Conservation (phyloP, 129 eudicot species). For the Sambucus nigra region DNA sequence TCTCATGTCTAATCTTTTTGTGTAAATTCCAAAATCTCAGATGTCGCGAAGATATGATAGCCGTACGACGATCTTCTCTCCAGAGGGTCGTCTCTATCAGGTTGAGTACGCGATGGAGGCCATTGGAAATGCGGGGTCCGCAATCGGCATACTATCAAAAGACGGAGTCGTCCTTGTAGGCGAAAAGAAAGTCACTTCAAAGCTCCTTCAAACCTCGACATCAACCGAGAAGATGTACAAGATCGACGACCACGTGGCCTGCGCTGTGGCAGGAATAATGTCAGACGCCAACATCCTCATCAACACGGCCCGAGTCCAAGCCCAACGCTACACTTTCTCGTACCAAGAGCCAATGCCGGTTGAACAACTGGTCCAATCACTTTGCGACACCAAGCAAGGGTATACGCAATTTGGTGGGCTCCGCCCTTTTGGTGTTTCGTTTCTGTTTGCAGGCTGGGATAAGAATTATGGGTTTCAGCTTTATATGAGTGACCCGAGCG, state of each 20-base stretch:
- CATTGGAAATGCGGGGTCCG: constrained; percentile 18
- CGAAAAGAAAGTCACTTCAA: constrained; percentile 20
- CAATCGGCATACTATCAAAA: constrained; percentile 13
- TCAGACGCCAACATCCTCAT: constrained; percentile 22
- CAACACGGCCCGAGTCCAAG: constrained; percentile 21
- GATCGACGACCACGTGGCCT: constrained; percentile 19
- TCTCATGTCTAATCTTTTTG: too few relatives aligned
- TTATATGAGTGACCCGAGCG: constrained; percentile 25
- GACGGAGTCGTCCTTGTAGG: constrained; percentile 19
- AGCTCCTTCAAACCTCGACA: constrained; percentile 21
- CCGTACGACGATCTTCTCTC: constrained; percentile 24
- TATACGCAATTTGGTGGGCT: constrained; percentile 23
- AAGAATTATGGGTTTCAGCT: constrained; percentile 20
- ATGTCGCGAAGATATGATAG: constrained; percentile 23
- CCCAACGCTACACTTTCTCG: constrained; percentile 17
- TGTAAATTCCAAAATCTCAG: not conserved
- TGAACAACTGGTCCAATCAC: constrained; percentile 20
- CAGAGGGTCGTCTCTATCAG: constrained; percentile 22
- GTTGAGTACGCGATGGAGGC: constrained; percentile 24
- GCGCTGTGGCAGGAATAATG: constrained; percentile 23
- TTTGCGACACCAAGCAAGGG: constrained; percentile 21
- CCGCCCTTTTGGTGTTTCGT: constrained; percentile 19
- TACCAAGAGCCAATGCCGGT: constrained; percentile 26
- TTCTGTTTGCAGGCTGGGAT: constrained; percentile 22
- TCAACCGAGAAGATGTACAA: constrained; percentile 22